Evolutionary conservation across 2,329 filamentous ascomycete species (phyloP).

Genomic region (Ilyonectria mors-panacis): DNA sequence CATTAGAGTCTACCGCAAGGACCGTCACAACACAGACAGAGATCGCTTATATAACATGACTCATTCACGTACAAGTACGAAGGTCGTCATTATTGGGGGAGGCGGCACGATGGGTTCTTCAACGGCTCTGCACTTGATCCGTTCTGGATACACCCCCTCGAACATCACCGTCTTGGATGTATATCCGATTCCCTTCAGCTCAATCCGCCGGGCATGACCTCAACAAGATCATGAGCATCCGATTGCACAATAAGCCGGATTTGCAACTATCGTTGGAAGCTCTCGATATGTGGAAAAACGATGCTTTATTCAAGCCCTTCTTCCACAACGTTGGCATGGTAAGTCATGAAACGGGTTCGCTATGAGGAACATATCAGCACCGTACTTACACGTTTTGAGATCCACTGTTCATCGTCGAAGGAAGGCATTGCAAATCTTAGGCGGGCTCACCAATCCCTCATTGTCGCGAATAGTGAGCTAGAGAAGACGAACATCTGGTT

Average conservation of each 20-base stretch:
- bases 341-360: background rate
- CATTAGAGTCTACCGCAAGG: too few species aligned
- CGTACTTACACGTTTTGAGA: background rate
- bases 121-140: constrained; percentile 22
- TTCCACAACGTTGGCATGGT: constrained; percentile 27
- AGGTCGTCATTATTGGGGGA: constrained; percentile 23
- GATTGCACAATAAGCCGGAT: constrained; percentile 13
- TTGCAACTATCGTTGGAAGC: constrained; percentile 22
- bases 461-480: constrained; percentile 2
- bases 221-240: constrained; percentile 28
- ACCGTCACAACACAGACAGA: too few species aligned
- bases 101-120: constrained; percentile 28
- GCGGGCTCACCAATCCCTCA: background rate
- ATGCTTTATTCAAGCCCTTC: constrained; percentile 21
- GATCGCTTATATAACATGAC: background rate
- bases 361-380: too few species aligned
- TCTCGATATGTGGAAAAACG: constrained; percentile 23
- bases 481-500: constrained; percentile 21
- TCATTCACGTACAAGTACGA: constrained; percentile 13
- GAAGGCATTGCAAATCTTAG: constrained; percentile 10
- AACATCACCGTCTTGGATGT: constrained; percentile 26
- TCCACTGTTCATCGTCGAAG: constrained; percentile 21
- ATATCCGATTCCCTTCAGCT: constrained; percentile 23
- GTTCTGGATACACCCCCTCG: constrained; percentile 17
- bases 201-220: constrained; percentile 17